phyloP scores from a whole-genome alignment of 2,329 filamentous ascomycete genomes.

The Fusarium miscanthi region DNA sequence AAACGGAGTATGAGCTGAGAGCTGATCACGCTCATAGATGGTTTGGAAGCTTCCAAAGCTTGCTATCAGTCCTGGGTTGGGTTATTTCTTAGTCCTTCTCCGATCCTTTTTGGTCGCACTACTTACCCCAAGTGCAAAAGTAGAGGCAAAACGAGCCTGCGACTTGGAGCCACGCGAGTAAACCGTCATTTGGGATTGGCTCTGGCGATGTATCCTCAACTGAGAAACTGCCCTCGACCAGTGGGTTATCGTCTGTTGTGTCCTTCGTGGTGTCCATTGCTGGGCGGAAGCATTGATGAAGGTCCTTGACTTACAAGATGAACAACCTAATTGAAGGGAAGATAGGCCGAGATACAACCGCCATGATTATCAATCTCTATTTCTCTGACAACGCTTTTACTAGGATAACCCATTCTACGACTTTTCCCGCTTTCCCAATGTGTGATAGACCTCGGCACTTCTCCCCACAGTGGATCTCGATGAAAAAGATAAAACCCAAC shows the following conservation, averaged over 20 bases:
- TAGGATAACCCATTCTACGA: not conserved
- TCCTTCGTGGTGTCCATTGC: not conserved
- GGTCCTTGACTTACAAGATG: not conserved
- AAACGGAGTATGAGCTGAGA: conserved; percentile 18
- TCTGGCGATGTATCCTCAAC: not conserved
- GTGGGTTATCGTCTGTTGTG: not conserved
- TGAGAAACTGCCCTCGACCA: not conserved
- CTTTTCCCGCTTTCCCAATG: not conserved
- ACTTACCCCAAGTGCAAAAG: conserved; percentile 41
- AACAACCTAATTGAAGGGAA: not conserved
- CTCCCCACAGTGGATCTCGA: not conserved
- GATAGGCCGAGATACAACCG: not conserved
- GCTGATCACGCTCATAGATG: conserved; percentile 35
- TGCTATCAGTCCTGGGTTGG: conserved; percentile 30
- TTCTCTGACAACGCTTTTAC: not conserved
- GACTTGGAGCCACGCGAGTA: conserved; percentile 39
- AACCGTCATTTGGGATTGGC: conserved; percentile 24
- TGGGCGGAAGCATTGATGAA: not conserved
- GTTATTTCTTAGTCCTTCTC: not conserved
- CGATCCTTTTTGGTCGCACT: too few species aligned
- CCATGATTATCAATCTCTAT: not conserved
- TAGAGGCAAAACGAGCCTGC: conserved; percentile 39
- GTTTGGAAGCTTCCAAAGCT: conserved; percentile 43
- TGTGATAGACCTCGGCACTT: not conserved
- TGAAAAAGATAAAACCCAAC: not conserved